Evolutionary conservation across 139 green algal genomes (phyloP).

Genomic region (Chlamydomonas eustigma): DNA sequence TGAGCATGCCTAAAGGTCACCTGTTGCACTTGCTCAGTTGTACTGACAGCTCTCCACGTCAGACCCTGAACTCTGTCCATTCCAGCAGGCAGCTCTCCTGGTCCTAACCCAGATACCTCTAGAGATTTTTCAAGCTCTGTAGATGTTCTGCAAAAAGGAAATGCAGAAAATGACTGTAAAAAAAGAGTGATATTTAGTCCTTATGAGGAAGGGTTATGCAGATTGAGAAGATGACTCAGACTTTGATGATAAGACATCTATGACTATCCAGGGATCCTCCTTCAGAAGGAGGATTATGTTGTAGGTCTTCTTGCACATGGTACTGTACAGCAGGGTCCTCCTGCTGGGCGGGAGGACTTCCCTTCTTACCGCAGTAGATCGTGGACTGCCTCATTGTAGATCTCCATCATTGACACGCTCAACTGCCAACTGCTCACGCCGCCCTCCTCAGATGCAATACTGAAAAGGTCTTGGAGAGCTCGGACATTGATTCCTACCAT

Average conservation of each 20-base stretch:
- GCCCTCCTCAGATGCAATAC: conserved; percentile 39
- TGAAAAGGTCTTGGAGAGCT: conserved; percentile 86
- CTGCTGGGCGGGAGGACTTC: background rate
- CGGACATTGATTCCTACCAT: conserved; percentile 81
- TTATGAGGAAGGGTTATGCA: too few relatives aligned
- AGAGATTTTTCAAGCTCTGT: conserved; percentile 9
- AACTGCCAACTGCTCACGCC: background rate
- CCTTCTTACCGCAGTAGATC: background rate
- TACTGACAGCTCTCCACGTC: conserved; percentile 21
- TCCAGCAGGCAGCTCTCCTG: conserved; percentile 40
- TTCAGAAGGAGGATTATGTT: background rate
- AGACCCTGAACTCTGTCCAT: conserved; percentile 37
- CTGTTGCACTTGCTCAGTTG: conserved; percentile 20
- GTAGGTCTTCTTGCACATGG: background rate
- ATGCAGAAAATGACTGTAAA: too few relatives aligned
- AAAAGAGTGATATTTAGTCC: too few relatives aligned
- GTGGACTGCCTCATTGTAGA: conserved; percentile 90
- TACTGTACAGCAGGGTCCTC: background rate
- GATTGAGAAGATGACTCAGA: too few relatives aligned
- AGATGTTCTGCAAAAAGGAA: too few relatives aligned
- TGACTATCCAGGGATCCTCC: too few relatives aligned
- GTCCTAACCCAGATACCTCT: conserved; percentile 41
- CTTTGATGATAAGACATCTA: too few relatives aligned
- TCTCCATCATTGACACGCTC: conserved; percentile 82
- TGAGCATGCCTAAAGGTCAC: conserved; percentile 1